Percentiles rank a stretch among this genome's conserved stretches.
phyloP scores from a whole-genome alignment of 306 rosid genomes.

The Cucumis cinereus region DNA sequence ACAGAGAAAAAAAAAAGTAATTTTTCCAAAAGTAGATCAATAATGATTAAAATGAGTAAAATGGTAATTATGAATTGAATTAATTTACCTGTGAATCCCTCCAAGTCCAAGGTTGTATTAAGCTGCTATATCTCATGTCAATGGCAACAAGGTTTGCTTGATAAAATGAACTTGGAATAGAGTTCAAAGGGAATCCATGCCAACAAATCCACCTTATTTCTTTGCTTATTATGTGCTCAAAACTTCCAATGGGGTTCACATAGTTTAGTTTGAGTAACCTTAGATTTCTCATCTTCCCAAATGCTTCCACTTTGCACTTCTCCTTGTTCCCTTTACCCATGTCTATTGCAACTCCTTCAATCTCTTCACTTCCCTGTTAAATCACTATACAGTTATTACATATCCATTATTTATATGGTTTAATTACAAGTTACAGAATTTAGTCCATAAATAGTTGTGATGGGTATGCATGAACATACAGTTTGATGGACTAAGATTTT shows the following conservation, averaged over 20 bases:
- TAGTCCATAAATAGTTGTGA: too few species aligned
- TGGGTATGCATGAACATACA: too few species aligned
- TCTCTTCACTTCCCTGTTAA: background rate
- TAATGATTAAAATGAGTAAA: too few species aligned
- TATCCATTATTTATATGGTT: too few species aligned
- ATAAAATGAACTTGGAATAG: background rate
- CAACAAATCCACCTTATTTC: background rate
- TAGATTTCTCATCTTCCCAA: background rate
- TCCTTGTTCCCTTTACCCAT: background rate
- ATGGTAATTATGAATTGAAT: too few species aligned
- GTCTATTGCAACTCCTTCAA: background rate
- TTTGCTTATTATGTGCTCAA: background rate
- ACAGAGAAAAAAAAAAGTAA: too few species aligned
- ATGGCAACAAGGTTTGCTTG: background rate
- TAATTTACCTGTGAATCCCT: background rate
- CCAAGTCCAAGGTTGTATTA: background rate
- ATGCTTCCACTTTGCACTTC: background rate
- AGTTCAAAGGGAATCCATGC: background rate
- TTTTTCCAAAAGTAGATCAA: too few species aligned
- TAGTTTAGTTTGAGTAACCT: background rate
- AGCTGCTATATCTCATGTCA: conserved; percentile 3
- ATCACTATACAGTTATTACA: too few species aligned
- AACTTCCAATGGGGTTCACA: background rate
- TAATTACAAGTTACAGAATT: too few species aligned
- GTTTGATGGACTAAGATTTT: background rate